phyloP scores from a whole-genome alignment of 106 monocot species.

The Dioscorea alata region DNA sequence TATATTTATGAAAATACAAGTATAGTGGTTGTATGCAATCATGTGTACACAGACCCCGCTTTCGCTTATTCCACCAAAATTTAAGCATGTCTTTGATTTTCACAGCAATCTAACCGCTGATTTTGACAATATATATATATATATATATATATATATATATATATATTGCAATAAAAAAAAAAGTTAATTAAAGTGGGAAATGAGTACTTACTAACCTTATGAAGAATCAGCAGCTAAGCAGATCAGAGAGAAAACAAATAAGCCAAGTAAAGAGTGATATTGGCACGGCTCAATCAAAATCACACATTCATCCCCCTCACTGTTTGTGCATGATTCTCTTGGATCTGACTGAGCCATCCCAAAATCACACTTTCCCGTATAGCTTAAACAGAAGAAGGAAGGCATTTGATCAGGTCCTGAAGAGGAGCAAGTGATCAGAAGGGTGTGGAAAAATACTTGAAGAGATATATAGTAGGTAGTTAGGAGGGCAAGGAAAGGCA shows the following conservation, averaged over 20 bases:
- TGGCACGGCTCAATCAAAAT: constrained; percentile 63
- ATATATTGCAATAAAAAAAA: too few species aligned
- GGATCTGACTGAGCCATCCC: constrained; percentile 35
- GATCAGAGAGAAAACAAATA: not conserved
- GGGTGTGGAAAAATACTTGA: not conserved
- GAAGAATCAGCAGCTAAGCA: too few species aligned
- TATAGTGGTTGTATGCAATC: too few species aligned
- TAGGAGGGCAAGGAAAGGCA: not conserved
- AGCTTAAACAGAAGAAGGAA: not conserved
- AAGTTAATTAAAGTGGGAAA: too few species aligned
- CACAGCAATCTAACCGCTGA: too few species aligned
- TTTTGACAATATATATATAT: too few species aligned
- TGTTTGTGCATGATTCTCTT: not conserved
- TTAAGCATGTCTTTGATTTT: too few species aligned
- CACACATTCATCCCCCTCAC: not conserved
- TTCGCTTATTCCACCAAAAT: too few species aligned
- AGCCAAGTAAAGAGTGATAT: constrained; percentile 31
- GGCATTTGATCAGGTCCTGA: not conserved
- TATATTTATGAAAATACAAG: too few species aligned
- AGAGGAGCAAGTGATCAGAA: not conserved
- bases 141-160: too few species aligned
- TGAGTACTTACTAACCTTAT: too few species aligned
- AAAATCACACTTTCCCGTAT: constrained; percentile 26
- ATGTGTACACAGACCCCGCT: too few species aligned
- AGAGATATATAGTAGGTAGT: not conserved